A percentile compares a stretch with the other conserved stretches of the same genome.
Evolutionary conservation across 2,329 filamentous ascomycete species (phyloP).

Genomic region (Ophiostoma piceae): DNA sequence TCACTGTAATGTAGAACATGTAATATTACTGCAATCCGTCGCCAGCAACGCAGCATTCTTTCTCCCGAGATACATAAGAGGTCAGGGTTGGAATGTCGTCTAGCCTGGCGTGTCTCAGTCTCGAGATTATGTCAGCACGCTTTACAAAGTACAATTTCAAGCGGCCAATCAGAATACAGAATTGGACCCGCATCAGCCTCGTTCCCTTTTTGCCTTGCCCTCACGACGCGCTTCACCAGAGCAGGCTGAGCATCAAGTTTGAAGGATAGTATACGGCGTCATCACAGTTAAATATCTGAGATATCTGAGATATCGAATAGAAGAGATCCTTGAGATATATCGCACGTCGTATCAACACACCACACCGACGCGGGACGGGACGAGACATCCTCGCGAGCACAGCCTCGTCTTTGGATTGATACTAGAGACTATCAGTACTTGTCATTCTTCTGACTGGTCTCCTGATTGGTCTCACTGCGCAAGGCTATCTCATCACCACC

Average conservation of each 20-base stretch:
- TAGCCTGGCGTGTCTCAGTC: background rate
- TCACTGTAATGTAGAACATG: slow-evolving; percentile 1
- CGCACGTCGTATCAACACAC: too few relatives aligned
- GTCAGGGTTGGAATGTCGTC: background rate
- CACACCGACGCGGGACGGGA: background rate
- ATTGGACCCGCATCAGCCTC: slow-evolving; percentile 15
- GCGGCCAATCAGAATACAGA: background rate
- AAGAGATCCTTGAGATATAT: background rate
- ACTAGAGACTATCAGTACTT: background rate
- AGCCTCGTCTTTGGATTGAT: slow-evolving; percentile 7
- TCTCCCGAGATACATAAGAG: background rate
- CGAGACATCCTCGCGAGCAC: background rate
- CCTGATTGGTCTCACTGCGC: background rate
- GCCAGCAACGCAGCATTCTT: slow-evolving; percentile 9
- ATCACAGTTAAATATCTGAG: background rate
- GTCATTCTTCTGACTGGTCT: background rate
- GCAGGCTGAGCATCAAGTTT: background rate
- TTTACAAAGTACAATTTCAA: background rate
- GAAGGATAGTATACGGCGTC: background rate
- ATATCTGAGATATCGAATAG: background rate
- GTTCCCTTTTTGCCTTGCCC: background rate
- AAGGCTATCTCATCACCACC: background rate
- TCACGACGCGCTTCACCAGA: slow-evolving; percentile 5
- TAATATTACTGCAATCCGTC: slow-evolving; percentile 1
- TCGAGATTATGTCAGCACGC: background rate